phyloP scores from a whole-genome alignment of 1,284 basidiomycete genomes.

The Bjerkandera adusta region DNA sequence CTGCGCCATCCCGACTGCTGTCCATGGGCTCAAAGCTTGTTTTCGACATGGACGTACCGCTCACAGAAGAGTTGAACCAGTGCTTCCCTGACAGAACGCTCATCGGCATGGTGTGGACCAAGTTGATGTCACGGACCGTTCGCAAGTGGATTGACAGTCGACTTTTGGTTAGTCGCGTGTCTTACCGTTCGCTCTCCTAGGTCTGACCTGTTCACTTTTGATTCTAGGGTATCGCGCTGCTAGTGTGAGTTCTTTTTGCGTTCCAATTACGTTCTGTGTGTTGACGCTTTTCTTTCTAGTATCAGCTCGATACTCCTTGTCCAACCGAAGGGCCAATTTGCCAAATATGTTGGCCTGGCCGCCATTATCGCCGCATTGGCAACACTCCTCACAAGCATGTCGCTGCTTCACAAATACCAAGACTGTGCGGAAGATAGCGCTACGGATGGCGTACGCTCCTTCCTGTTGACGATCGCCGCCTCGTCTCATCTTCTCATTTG shows the following conservation, averaged over 20 bases:
- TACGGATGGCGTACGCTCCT: conserved; percentile 17
- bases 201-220: too few species aligned
- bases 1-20: too few species aligned
- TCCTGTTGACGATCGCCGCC: neutral
- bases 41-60: conserved; percentile 18
- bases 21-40: conserved; percentile 16
- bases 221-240: too few species aligned
- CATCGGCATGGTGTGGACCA: conserved; percentile 26
- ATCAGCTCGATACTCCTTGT: conserved; percentile 9
- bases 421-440: conserved; percentile 18
- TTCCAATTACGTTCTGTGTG: neutral
- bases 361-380: conserved; percentile 12
- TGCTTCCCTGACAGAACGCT: conserved; percentile 24
- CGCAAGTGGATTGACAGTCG: conserved; percentile 14
- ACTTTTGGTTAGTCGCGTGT: conserved; percentile 17
- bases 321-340: neutral
- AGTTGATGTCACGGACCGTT: too few species aligned
- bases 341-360: conserved; percentile 12
- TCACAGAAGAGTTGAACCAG: conserved; percentile 17
- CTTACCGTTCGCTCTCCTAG: conserved; percentile 9
- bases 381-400: conserved; percentile 12
- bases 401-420: conserved; percentile 19
- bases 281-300: conserved; percentile 6
- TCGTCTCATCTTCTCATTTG: too few species aligned
- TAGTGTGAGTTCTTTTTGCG: too few species aligned